Evolutionary conservation across 169 alveolate species (phyloP).

Genomic region (Eimeria maxima): DNA sequence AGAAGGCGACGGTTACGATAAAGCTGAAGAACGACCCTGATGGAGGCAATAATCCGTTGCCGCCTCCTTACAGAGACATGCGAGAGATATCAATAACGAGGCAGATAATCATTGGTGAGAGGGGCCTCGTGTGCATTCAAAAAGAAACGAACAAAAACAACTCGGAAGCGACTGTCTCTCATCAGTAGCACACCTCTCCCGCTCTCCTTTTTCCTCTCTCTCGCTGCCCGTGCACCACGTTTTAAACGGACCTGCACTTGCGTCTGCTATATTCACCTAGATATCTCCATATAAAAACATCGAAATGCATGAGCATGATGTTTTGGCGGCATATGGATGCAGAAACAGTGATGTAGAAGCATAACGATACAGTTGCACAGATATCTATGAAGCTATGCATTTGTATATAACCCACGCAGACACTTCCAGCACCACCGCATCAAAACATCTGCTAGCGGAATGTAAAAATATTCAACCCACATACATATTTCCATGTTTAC

Average conservation of each 20-base stretch:
- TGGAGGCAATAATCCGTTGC: conserved; percentile 89
- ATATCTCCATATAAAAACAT: too few species aligned
- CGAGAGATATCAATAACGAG: conserved; percentile 96
- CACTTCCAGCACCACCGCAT: too few species aligned
- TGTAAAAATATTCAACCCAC: too few species aligned
- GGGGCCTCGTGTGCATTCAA: neutral
- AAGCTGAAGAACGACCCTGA: conserved; percentile 95
- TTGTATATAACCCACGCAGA: neutral
- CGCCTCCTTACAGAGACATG: conserved; percentile 91
- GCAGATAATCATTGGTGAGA: conserved; percentile 84
- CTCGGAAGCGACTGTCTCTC: too few species aligned
- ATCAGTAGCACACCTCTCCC: too few species aligned
- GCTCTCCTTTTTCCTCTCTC: too few species aligned
- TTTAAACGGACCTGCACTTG: too few species aligned
- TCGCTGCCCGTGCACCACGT: too few species aligned
- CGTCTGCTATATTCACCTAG: too few species aligned
- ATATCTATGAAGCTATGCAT: neutral
- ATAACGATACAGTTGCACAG: neutral
- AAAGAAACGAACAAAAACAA: too few species aligned
- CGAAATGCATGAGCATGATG: neutral
- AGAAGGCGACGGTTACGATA: conserved; percentile 98
- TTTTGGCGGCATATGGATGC: neutral
- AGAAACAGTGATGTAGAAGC: neutral
- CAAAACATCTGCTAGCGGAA: too few species aligned
- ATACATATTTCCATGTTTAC: too few species aligned